A percentile compares a stretch with the other conserved stretches of the same genome.
Conservation (phyloP, 495 filamentous ascomycete genomes). For the Hyaloscypha variabilis region DNA sequence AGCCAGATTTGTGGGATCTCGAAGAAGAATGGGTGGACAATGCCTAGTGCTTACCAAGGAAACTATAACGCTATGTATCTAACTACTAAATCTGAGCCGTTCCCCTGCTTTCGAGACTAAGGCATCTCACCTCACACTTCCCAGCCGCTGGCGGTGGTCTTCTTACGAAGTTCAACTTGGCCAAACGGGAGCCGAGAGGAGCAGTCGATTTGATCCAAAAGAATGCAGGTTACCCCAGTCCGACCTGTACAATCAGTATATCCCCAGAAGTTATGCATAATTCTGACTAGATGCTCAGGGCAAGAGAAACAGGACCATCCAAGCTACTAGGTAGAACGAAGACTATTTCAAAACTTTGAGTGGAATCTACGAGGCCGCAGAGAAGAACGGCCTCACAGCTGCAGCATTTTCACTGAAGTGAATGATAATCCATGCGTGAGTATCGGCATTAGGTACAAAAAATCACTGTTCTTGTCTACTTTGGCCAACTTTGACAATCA, state of each 20-base stretch:
- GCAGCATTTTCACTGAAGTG: conserved; percentile 29
- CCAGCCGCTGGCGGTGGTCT: conserved; percentile 55
- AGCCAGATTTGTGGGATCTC: conserved; percentile 52
- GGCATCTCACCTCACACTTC: conserved; percentile 52
- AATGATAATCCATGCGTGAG: conserved; percentile 44
- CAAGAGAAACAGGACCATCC: conserved; percentile 34
- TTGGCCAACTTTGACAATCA: not conserved
- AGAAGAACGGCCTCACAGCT: not conserved
- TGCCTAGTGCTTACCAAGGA: conserved; percentile 63
- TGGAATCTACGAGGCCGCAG: conserved; percentile 17
- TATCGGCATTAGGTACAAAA: conserved; percentile 12
- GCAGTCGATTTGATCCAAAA: conserved; percentile 66
- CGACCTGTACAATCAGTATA: too few relatives aligned
- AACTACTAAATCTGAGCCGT: conserved; percentile 49
- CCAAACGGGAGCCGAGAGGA: conserved; percentile 49
- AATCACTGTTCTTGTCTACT: not conserved
- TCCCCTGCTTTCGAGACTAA: conserved; percentile 54
- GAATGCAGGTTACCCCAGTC: too few relatives aligned
- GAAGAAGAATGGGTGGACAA: conserved; percentile 54
- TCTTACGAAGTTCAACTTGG: conserved; percentile 36
- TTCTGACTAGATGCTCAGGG: too few relatives aligned
- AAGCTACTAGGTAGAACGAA: conserved; percentile 46
- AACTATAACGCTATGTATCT: conserved; percentile 67
- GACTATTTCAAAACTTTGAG: conserved; percentile 46
- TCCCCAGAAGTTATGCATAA: too few relatives aligned